Base-by-base conservation (phyloP, 2,329 filamentous ascomycete species). In the Pochonia chlamydosporia region DNA sequence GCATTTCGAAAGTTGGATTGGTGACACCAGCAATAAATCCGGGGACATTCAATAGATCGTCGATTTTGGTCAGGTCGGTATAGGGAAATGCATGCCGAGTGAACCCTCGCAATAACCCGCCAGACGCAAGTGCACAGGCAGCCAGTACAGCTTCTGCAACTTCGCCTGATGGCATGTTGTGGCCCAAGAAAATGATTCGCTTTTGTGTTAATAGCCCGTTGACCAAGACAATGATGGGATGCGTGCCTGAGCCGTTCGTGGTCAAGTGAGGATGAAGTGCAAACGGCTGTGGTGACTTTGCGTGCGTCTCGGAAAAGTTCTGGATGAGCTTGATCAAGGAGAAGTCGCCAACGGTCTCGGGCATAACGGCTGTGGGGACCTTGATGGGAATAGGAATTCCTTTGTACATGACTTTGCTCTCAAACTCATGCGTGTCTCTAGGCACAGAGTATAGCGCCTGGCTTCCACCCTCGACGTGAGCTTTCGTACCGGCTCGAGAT, bases 1-100 rank as follows among this genome's bases (percentile, higher is more conserved):
- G 92, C 60, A 90, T 82, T 52, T 92, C 90, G 63, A 99, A 99
- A 0, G 90, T 92, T 5, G 93, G 93, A 62, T 99, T 99, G 1
- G 92, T 99, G 35, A 99, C 93, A 48, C 93, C 93, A 3, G 93
- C 93, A 58, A 99, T 96, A 67, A 99, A 99, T 2, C 93, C 93
- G 6, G 93, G 92, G 0, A 99, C 93, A 59, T 95, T 92, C 41
- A 99, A 77, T 10, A 99, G 78, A 63, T 97, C 93, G 56, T 99
- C 93, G 50, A 99, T 91, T 69, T 99, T 99, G 54, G 90, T 96
- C 37, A 99, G 76, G 69, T 99, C 93, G 1, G 93, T 99, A 62
- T 99, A 99, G 2, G 93, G 93, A 62, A 99, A 99, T 1, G 93
- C 93, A 68, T 97, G 89, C 16, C 93, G 81, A 8, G 92, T 96